phyloP scores from a whole-genome alignment of 1,139 yeast genomes.

The Meyerozyma athensensis region DNA sequence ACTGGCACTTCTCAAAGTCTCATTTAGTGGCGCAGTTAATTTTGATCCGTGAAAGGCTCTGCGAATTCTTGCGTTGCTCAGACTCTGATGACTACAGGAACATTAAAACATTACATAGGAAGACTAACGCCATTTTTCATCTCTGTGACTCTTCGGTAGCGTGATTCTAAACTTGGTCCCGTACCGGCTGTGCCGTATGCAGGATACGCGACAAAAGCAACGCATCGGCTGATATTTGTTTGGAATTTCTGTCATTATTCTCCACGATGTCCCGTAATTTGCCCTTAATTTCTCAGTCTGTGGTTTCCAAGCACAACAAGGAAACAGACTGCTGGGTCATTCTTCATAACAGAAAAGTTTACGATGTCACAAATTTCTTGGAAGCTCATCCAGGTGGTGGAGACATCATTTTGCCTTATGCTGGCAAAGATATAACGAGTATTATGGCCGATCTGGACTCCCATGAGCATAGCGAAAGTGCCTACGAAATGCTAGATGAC shows the following conservation, averaged over 20 bases:
- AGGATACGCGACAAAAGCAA: background rate
- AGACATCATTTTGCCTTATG: conserved; percentile 67
- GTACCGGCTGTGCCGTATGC: too few species aligned
- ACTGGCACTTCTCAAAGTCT: too few species aligned
- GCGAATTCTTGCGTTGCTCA: too few species aligned
- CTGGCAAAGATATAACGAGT: conserved; percentile 79
- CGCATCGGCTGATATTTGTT: conserved; percentile 1
- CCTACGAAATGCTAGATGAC: conserved; percentile 86
- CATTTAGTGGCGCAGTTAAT: too few species aligned
- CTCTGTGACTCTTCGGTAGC: too few species aligned
- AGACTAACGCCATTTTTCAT: too few species aligned
- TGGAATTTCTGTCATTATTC: background rate
- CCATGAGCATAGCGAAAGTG: conserved; percentile 79
- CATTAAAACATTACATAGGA: too few species aligned
- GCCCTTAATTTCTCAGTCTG: conserved; percentile 18
- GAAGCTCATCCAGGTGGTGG: conserved; percentile 89
- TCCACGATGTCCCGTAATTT: conserved; percentile 4
- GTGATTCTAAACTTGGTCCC: too few species aligned
- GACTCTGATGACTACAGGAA: too few species aligned
- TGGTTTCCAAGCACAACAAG: conserved; percentile 48
- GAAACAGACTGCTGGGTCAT: conserved; percentile 72
- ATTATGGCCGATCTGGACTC: conserved; percentile 65
- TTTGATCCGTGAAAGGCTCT: too few species aligned
- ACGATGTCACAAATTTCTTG: conserved; percentile 73
- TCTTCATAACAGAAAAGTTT: conserved; percentile 66